Percentiles rank a stretch among this genome's conserved stretches.
phyloP scores from a whole-genome alignment of 208 protist genomes.

The Leishmania lainsoni region DNA sequence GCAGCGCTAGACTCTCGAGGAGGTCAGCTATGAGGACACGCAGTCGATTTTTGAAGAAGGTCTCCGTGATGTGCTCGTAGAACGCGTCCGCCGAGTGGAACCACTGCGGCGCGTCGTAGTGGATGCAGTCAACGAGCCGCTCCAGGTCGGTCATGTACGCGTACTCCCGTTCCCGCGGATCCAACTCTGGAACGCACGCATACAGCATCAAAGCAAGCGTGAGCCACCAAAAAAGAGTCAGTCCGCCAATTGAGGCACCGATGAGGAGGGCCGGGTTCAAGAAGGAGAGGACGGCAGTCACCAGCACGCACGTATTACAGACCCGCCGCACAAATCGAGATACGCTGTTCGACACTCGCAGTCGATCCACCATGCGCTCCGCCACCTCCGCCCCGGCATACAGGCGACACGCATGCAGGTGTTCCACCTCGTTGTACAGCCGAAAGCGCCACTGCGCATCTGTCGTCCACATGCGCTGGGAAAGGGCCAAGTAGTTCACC shows the following conservation, averaged over 20 bases:
- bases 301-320: slow-evolving; percentile 57
- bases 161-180: slow-evolving; percentile 72
- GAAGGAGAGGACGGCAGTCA: slow-evolving; percentile 56
- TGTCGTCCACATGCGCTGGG: slow-evolving; percentile 61
- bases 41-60: slow-evolving; percentile 62
- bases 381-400: slow-evolving; percentile 47
- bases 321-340: slow-evolving; percentile 58
- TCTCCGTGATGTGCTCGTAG: slow-evolving; percentile 47
- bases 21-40: slow-evolving; percentile 47
- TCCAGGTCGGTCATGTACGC: slow-evolving; percentile 59
- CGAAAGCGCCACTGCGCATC: slow-evolving; percentile 72
- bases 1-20: slow-evolving; percentile 45
- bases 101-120: slow-evolving; percentile 65
- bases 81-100: slow-evolving; percentile 63
- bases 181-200: slow-evolving; percentile 43
- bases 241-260: slow-evolving; percentile 48
- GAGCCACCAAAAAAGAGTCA: slow-evolving; percentile 81
- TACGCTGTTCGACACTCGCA: slow-evolving; percentile 53
- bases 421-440: slow-evolving; percentile 84
- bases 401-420: slow-evolving; percentile 66
- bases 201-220: slow-evolving; percentile 60
- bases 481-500: slow-evolving; percentile 54
- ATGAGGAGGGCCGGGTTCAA: slow-evolving; percentile 78
- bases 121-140: slow-evolving; percentile 45
- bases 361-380: slow-evolving; percentile 47